Conservation (phyloP, 2,329 filamentous ascomycete species). For the Claviceps capensis region DNA sequence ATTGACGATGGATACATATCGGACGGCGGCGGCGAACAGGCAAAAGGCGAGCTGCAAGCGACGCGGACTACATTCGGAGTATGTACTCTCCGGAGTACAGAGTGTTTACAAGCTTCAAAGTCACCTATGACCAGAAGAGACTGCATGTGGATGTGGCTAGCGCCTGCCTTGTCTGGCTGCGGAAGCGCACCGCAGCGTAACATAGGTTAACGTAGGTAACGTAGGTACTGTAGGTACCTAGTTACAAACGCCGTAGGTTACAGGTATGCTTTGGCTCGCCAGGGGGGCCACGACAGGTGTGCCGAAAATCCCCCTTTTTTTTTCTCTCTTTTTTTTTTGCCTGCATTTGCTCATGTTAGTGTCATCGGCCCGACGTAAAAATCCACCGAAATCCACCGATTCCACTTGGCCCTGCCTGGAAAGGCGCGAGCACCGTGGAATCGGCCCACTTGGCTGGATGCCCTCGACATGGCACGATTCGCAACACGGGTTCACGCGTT, state of each 20-base stretch:
- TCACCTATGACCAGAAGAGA: too few species aligned
- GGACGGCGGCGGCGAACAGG: too few species aligned
- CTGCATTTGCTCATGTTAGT: too few species aligned
- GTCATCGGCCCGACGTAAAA: constrained; percentile 4
- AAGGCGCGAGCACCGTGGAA: neutral
- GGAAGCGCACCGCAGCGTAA: neutral
- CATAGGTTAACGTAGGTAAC: neutral
- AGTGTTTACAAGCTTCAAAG: too few species aligned
- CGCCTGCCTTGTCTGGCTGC: neutral
- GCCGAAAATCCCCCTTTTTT: neutral
- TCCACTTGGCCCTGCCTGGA: neutral
- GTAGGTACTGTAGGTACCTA: neutral
- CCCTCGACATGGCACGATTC: neutral
- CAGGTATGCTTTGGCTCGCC: too few species aligned
- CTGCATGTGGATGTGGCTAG: neutral
- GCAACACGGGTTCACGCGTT: neutral
- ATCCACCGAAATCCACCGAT: neutral
- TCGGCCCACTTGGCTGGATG: constrained; percentile 2
- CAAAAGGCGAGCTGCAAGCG: too few species aligned
- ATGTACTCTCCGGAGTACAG: too few species aligned
- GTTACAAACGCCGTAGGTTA: neutral
- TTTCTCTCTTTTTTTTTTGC: too few species aligned
- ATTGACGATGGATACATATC: too few species aligned
- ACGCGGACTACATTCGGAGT: too few species aligned
- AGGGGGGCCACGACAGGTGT: neutral